Conservation (phyloP, 1,284 basidiomycete species). For the Puccinia novopanici region DNA sequence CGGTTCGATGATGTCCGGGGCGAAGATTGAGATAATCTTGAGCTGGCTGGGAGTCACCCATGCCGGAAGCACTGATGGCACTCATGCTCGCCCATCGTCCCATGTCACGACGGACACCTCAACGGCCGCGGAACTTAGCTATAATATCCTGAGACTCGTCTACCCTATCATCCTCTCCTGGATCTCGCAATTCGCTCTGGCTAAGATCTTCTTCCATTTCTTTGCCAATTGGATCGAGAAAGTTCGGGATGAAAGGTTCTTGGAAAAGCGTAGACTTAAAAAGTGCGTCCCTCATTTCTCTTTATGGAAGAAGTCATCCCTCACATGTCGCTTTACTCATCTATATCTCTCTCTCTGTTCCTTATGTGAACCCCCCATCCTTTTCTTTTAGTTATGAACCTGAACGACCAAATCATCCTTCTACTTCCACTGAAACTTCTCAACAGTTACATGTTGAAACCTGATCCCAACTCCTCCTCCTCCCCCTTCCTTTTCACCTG, state of each 20-base stretch:
- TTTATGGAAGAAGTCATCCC: neutral
- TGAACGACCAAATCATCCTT: neutral
- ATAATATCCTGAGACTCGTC: neutral
- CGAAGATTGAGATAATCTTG: neutral
- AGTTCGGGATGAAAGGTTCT: conserved; percentile 49
- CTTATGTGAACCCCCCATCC: neutral
- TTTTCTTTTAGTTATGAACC: conserved; percentile 5
- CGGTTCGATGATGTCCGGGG: neutral
- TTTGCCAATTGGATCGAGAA: conserved; percentile 42
- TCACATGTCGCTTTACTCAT: neutral
- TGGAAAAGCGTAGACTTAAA: conserved; percentile 38
- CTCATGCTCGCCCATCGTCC: neutral
- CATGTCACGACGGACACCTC: neutral
- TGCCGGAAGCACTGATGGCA: neutral
- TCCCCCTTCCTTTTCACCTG: neutral
- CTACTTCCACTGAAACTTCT: neutral
- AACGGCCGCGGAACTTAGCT: neutral
- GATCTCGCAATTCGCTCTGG: conserved; percentile 15
- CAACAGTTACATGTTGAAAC: neutral
- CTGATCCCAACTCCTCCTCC: neutral
- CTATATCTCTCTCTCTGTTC: neutral
- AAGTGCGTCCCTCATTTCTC: conserved; percentile 23
- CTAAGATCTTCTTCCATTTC: conserved; percentile 15
- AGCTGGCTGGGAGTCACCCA: neutral
- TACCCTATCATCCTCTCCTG: conserved; percentile 41